These are phyloP conservation scores for Willaertia magna DNA, from an alignment of 208 protist genomes.

Conservation along the genomic window DNA sequence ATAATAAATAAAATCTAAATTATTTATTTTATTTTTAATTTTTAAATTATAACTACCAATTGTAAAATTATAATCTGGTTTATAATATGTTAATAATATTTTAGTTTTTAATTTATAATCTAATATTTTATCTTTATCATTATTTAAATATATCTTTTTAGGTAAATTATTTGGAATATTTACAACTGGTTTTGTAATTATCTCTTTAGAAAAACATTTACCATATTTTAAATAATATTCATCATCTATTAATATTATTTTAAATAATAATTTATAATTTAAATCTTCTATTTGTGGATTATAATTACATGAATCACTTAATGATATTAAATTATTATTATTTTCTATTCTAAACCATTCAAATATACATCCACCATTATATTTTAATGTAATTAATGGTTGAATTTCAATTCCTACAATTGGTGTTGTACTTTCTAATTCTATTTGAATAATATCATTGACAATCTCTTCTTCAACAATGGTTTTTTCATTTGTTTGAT, in stretches of 20 bases:
- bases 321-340: background rate
- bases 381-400: background rate
- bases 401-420: background rate
- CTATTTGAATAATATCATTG: background rate
- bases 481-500: background rate
- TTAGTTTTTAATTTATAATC: background rate
- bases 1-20: background rate
- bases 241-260: background rate
- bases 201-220: background rate
- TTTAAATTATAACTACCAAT: background rate
- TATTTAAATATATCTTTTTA: background rate
- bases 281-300: background rate
- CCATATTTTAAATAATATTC: background rate
- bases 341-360: background rate
- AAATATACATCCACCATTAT: background rate
- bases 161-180: background rate
- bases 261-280: background rate
- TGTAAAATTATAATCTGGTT: background rate
- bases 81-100: background rate
- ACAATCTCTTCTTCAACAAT: background rate
- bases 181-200: background rate
- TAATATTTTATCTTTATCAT: background rate
- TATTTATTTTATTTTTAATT: background rate
- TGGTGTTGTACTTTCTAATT: background rate
- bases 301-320: background rate